Conservation (phyloP, 192 early-diverging fungal genomes). For the Pecoramyces ruminantium region DNA sequence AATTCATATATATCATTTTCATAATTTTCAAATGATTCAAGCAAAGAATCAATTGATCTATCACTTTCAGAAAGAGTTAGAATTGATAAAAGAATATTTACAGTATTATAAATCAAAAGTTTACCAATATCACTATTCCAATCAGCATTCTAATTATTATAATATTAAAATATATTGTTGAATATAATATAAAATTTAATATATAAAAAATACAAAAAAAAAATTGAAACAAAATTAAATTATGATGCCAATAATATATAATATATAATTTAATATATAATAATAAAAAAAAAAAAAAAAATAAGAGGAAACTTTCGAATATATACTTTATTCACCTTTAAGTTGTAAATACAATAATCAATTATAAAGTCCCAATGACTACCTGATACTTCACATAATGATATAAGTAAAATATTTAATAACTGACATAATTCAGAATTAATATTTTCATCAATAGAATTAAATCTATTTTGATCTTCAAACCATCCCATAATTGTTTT, state of each 20-base stretch:
- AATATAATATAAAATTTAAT: too few relatives aligned
- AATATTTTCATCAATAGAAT: background rate
- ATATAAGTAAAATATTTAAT: background rate
- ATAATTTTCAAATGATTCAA: background rate
- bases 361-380: background rate
- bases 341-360: background rate
- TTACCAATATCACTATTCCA: background rate
- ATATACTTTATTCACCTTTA: too few relatives aligned
- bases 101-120: background rate
- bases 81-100: background rate
- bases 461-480: background rate
- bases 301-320: too few relatives aligned
- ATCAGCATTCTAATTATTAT: background rate
- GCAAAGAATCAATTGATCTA: background rate
- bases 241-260: too few relatives aligned
- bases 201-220: too few relatives aligned
- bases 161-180: too few relatives aligned
- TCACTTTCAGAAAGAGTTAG: background rate
- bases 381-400: background rate
- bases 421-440: background rate
- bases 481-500: background rate
- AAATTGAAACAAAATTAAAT: too few relatives aligned
- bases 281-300: too few relatives aligned
- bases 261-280: too few relatives aligned
- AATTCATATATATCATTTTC: background rate